Evolutionary conservation across 805 yeast species (phyloP).

Genomic region (Sungouiella blattae): DNA sequence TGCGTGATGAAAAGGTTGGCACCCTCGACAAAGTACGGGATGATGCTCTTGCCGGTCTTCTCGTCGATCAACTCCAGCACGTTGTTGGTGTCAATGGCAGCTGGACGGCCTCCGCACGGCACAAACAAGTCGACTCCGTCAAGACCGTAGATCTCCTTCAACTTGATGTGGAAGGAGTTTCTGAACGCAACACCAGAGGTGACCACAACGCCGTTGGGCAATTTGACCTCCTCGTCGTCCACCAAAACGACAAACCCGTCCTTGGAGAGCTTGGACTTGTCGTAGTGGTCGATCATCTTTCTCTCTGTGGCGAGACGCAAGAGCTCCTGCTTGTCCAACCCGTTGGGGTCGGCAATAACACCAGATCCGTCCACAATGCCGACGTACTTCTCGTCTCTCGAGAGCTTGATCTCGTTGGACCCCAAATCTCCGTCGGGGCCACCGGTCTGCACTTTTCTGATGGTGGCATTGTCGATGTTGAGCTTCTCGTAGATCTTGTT

Average conservation of each 20-base stretch:
- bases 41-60: constrained; percentile 68
- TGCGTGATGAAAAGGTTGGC: constrained; percentile 95
- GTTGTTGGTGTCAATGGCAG: constrained; percentile 85
- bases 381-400: constrained; percentile 78
- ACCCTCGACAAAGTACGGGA: constrained; percentile 94
- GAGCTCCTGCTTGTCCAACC: constrained; percentile 78
- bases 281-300: constrained; percentile 67
- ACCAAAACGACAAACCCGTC: constrained; percentile 81
- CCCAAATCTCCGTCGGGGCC: constrained; percentile 99
- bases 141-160: constrained; percentile 57
- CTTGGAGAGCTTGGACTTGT: constrained; percentile 60
- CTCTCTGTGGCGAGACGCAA: constrained; percentile 74
- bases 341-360: constrained; percentile 87
- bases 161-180: constrained; percentile 79
- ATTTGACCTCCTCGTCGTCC: constrained; percentile 73
- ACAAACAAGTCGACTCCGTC: constrained; percentile 79
- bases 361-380: constrained; percentile 96
- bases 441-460: constrained; percentile 91
- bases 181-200: constrained; percentile 87
- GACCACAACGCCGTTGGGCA: constrained; percentile 75
- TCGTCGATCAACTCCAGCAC: constrained; percentile 68
- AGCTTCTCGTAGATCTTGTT: constrained; percentile 82
- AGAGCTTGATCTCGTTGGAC: constrained; percentile 86
- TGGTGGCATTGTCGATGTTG: constrained; percentile 51
- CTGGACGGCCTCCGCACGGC: constrained; percentile 99